Conservation (phyloP, 2,329 filamentous ascomycete genomes). For the Lithohypha guttulata region DNA sequence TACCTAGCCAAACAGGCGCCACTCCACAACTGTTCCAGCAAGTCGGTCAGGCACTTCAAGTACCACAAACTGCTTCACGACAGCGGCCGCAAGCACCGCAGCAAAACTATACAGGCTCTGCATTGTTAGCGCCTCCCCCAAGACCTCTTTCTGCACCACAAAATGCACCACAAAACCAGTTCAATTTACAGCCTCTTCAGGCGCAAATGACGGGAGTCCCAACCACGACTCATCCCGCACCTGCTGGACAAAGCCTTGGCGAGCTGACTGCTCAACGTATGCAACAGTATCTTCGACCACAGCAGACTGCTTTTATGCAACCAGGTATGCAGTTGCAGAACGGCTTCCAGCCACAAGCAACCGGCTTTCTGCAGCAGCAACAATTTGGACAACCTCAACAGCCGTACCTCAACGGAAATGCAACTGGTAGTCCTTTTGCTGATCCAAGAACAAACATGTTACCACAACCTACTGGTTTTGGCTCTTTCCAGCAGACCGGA, state of each 20-base stretch:
- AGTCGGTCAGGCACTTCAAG: constrained; percentile 25
- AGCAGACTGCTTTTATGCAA: constrained; percentile 52
- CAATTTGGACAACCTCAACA: constrained; percentile 36
- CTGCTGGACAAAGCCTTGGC: constrained; percentile 64
- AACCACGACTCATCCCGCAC: constrained; percentile 51
- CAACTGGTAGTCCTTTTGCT: constrained; percentile 40
- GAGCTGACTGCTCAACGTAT: constrained; percentile 59
- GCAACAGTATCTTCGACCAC: constrained; percentile 50
- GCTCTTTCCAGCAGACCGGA: constrained; percentile 33
- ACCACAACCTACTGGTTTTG: constrained; percentile 46
- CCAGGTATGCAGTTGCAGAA: constrained; percentile 29
- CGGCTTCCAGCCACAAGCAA: constrained; percentile 36
- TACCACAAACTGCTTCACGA: constrained; percentile 33
- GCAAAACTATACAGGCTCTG: constrained; percentile 46
- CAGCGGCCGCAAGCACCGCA: constrained; percentile 59
- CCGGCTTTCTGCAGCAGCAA: constrained; percentile 43
- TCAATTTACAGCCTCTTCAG: constrained; percentile 64
- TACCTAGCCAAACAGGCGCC: constrained; percentile 31
- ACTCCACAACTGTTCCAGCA: constrained; percentile 43
- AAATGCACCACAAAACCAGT: constrained; percentile 58
- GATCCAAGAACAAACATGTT: constrained; percentile 41
- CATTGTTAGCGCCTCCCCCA: constrained; percentile 66
- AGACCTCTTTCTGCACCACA: constrained; percentile 81
- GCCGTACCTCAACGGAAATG: constrained; percentile 33
- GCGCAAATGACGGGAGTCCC: constrained; percentile 71